Conservation (phyloP, 139 green algal species). For the Dunaliella sp. region DNA sequence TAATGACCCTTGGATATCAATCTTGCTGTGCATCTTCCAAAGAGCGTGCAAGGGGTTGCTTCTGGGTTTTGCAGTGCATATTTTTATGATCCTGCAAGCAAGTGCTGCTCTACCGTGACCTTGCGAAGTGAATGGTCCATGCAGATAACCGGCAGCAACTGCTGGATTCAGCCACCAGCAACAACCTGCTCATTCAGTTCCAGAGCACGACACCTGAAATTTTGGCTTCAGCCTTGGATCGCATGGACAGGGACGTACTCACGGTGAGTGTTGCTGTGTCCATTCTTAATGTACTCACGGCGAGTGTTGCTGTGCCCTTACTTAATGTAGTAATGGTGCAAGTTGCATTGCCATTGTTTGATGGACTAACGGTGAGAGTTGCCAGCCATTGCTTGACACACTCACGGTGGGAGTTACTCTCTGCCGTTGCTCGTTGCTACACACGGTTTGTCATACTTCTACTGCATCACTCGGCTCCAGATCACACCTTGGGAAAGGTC, state of each 20-base stretch:
- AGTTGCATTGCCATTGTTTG: too few relatives aligned
- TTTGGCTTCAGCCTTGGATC: conserved; percentile 1
- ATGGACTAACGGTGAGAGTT: too few relatives aligned
- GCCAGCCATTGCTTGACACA: too few relatives aligned
- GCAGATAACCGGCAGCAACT: conserved; percentile 8
- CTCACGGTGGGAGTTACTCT: too few relatives aligned
- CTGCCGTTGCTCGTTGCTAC: too few relatives aligned
- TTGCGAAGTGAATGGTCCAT: neutral
- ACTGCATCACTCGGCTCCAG: too few relatives aligned
- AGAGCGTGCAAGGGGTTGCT: neutral
- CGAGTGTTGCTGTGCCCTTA: neutral
- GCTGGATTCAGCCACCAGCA: conserved; percentile 17
- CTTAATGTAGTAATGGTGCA: too few relatives aligned
- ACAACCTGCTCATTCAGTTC: conserved; percentile 32
- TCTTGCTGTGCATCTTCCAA: neutral
- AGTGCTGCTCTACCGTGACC: neutral
- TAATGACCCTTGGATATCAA: too few relatives aligned
- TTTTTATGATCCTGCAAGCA: neutral
- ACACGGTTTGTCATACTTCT: too few relatives aligned
- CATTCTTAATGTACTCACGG: neutral
- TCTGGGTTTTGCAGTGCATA: neutral
- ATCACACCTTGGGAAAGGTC: too few relatives aligned
- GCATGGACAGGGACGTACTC: conserved; percentile 11
- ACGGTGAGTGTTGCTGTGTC: conserved; percentile 10
- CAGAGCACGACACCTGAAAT: conserved; percentile 14